phyloP scores from a whole-genome alignment of 169 alveolate genomes.

The Plasmodium vivax region DNA sequence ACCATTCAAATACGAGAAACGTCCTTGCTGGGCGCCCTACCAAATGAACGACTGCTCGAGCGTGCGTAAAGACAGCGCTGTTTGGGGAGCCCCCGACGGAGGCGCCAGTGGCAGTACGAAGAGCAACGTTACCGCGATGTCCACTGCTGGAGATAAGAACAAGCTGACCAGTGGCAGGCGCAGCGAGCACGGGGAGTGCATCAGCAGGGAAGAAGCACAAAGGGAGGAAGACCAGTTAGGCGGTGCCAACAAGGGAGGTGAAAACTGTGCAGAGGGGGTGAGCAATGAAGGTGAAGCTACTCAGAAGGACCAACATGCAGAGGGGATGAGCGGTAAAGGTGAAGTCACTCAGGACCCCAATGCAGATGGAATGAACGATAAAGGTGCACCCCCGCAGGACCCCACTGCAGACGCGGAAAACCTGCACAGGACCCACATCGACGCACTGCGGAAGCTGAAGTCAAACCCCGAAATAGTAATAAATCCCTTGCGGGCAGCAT shows the following conservation, averaged over 20 bases:
- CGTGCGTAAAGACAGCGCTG: neutral
- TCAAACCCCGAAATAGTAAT: constrained; percentile 68
- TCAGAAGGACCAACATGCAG: neutral
- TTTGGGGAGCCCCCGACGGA: neutral
- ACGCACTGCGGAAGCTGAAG: constrained; percentile 30
- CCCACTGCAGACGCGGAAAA: neutral
- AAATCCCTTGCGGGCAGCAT: neutral
- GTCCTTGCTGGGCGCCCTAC: neutral
- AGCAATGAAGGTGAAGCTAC: too few species aligned
- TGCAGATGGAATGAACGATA: neutral
- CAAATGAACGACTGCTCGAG: neutral
- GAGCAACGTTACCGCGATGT: neutral
- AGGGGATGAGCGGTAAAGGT: neutral
- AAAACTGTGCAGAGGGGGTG: neutral
- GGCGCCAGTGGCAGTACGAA: neutral
- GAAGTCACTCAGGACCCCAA: neutral
- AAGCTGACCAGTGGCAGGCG: neutral
- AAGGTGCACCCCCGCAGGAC: neutral
- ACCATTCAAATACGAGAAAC: neutral
- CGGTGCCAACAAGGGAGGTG: neutral
- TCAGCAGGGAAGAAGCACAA: neutral
- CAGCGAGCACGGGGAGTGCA: neutral
- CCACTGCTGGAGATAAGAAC: neutral
- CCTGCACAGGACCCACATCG: constrained; percentile 9
- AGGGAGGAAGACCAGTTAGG: neutral